Evolutionary conservation across 306 rosid species (phyloP), one percentile per base, ranked within the genome.

Genomic region (Trifolium fragiferum): DNA sequence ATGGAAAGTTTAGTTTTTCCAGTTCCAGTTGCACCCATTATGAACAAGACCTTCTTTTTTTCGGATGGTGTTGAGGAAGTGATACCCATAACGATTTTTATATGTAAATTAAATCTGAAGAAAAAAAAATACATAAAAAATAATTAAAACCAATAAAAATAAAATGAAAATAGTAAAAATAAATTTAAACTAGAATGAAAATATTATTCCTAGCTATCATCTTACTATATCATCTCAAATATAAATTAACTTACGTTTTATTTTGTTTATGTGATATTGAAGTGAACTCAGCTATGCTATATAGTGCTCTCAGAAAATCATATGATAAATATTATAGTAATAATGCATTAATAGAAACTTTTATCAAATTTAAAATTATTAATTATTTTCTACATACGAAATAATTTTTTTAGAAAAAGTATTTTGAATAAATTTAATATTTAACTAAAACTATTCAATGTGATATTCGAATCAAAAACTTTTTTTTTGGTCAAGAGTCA

Each of bases 1-100:
- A 80, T 27, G 3, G 83, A 80, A 2, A 80, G 83, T 25, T 80
- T 80, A 16, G 83, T 19, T 74, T 80, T 80, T 60, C 80, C 83
- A 0, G 79, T 74, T 54, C 78, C 83, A 0, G 83, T 80, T 44
- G 79, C 23, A 16, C 83, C 83, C 72, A 80, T 74, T n/a, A 80
- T 74, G 67, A 80, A 23, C 3, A 80, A 9, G 49, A 80, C 80
- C 58, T 80, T 80, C 27, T 80, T 80, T 58, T 67, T 80, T 13
- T 38, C 16, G 0, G 10, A 11, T 10, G 19, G 5, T 18, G 16
- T 19, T 35, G 47, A 37, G 9, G 15, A n/a, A 27, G 3, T n/a
- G 21, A 15, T 7, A 32, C 13, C 21, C 44, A 62, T 62, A 13
- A 8, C 5, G 7, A 9, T 15, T 9, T 37, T 33, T 33, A 1